Base-by-base conservation (phyloP, 345 rosid genomes). In the Leavenworthia alabamica region DNA sequence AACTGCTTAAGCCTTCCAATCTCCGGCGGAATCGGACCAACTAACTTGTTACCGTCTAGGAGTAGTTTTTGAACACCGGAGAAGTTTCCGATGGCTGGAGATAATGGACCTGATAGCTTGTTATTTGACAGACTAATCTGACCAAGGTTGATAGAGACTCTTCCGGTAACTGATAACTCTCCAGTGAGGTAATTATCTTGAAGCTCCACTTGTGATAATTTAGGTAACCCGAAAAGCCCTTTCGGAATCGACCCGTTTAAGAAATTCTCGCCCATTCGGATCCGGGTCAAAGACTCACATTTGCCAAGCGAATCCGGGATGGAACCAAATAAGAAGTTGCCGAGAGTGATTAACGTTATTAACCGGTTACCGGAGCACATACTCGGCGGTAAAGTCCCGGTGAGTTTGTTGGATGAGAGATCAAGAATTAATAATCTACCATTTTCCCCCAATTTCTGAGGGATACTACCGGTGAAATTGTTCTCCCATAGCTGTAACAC, bases 401-500 rank as follows among this genome's bases (percentile, higher is more conserved):
- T 89, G 40, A 89, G 72, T 58, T 86, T 86, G 54, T 89, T 89
- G 0, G 95, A 86, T 0, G 96, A 86, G 48, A 89, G 82, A 63
- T 89, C 96, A 2, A 89, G 64, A 53, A 71, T 9, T 58, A 32
- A 60, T 8, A 89, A 59, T 55, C 62, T 83, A 37, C 86, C 89
- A 31, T 84, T 84, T 10, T 60, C 72, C 23, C 96, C 95, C 48
- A 89, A 27, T 9, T 67, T 73, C 56, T 62, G 80, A 13, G 96
- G 95, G 32, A 86, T 80, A 6, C 70, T 78, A 8, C 86, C 91
- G 0, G 96, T 86, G 73, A 89, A 86, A 68, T 89, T 86, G 63
- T 89, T 89, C 64, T 84, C 95, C 95, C 96, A 89, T 7, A 89
- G 47, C 80, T 86, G 95, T 41, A 89, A 67, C 64, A 89, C 95